These are phyloP conservation scores for Sporisorium reilianum DNA, from an alignment of 1,284 basidiomycete species.

Conservation along the genomic window DNA sequence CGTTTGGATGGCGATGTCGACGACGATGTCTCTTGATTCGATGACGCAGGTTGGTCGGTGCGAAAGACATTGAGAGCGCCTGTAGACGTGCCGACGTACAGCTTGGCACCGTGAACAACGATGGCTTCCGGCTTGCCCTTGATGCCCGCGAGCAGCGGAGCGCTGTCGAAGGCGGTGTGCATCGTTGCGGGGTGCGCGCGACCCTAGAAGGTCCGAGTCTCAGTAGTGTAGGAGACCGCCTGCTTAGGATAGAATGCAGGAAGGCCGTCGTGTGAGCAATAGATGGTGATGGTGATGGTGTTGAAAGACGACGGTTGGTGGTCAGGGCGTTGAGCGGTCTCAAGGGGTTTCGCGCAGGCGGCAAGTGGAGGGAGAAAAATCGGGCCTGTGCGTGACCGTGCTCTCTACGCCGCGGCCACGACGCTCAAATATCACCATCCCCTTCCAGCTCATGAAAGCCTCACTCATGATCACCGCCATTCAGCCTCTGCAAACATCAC, in stretches of 20 bases:
- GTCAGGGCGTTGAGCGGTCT: background rate
- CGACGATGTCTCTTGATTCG: constrained; percentile 1
- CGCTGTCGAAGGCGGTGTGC: constrained; percentile 54
- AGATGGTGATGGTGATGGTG: background rate
- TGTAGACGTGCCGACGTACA: constrained; percentile 55
- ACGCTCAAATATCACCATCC: no score
- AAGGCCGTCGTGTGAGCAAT: background rate
- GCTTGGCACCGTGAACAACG: constrained; percentile 51
- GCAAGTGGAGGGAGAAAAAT: background rate
- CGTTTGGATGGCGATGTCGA: constrained; percentile 15
- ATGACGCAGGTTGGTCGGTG: constrained; percentile 15
- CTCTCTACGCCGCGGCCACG: no score
- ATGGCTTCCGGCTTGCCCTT: constrained; percentile 47
- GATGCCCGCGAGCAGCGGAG: constrained; percentile 44
- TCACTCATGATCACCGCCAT: no score
- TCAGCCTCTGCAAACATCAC: no score
- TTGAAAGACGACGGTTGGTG: background rate
- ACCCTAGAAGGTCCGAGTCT: background rate
- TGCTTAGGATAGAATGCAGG: background rate
- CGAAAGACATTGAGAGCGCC: constrained; percentile 48
- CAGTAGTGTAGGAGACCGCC: background rate
- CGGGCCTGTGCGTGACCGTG: background rate
- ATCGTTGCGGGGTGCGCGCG: constrained; percentile 20
- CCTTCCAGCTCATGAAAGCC: no score
- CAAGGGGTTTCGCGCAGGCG: background rate